These are phyloP conservation scores for Penicillium turbatum DNA, from an alignment of 495 filamentous ascomycete genomes.

Conservation along the genomic window DNA sequence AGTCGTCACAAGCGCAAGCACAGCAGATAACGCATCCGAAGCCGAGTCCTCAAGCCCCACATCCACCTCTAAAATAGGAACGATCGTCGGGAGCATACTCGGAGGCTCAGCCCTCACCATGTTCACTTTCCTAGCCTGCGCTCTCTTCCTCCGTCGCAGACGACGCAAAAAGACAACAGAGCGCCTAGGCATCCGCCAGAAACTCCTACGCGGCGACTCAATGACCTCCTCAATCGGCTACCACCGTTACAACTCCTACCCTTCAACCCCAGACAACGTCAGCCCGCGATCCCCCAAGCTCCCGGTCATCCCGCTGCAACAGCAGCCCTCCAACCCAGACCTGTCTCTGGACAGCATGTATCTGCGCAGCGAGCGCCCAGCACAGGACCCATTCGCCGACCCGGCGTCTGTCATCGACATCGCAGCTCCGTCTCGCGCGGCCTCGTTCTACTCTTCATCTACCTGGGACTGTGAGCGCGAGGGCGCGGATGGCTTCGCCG, in stretches of 20 bases:
- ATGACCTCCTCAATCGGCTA: constrained; percentile 6
- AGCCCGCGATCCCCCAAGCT: not conserved
- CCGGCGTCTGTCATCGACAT: constrained; percentile 7
- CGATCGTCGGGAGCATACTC: constrained; percentile 27
- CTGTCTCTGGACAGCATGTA: constrained; percentile 7
- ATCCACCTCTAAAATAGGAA: constrained; percentile 9
- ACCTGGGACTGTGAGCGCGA: constrained; percentile 9
- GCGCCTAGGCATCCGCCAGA: constrained; percentile 14
- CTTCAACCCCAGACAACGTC: not conserved
- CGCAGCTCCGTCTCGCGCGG: constrained; percentile 12
- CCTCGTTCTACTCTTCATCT: constrained; percentile 20
- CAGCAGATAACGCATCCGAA: not conserved
- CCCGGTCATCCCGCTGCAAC: constrained; percentile 6
- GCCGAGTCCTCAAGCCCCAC: not conserved
- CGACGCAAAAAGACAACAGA: constrained; percentile 8
- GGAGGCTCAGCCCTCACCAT: constrained; percentile 26
- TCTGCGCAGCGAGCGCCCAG: constrained; percentile 2
- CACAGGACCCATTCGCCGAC: constrained; percentile 8
- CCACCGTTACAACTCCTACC: constrained; percentile 5
- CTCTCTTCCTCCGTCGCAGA: constrained; percentile 20
- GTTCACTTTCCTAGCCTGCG: constrained; percentile 18
- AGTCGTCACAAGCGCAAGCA: not conserved
- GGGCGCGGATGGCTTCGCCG: not conserved
- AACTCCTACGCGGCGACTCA: constrained; percentile 14
- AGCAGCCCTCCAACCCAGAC: constrained; percentile 6